Evolutionary conservation across 192 early-diverging fungal genomes (phyloP).

Genomic region (Oehlia diaphana): DNA sequence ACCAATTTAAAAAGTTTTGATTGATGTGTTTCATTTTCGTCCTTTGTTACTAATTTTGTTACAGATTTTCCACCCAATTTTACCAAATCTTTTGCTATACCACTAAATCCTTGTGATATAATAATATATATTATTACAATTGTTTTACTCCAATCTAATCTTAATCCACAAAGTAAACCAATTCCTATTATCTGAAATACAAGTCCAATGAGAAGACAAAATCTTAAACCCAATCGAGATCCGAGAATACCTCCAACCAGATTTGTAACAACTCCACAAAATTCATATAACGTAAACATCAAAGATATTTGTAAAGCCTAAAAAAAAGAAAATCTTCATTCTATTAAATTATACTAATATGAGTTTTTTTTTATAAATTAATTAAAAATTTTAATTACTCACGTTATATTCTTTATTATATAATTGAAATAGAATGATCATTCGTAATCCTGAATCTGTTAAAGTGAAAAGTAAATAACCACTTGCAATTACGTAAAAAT

Average conservation of each 20-base stretch:
- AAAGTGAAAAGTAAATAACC: slow-evolving; percentile 48
- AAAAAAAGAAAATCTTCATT: background rate
- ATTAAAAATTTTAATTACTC: background rate
- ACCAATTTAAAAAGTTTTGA: slow-evolving; percentile 44
- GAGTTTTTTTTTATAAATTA: background rate
- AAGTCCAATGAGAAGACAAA: slow-evolving; percentile 40
- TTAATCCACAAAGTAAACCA: slow-evolving; percentile 35
- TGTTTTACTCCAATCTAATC: slow-evolving; percentile 32
- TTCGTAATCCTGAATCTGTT: slow-evolving; percentile 46
- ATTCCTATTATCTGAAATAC: slow-evolving; percentile 45
- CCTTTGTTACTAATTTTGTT: slow-evolving; percentile 45
- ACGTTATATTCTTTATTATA: slow-evolving; percentile 38
- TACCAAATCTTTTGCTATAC: slow-evolving; percentile 50
- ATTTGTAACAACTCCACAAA: slow-evolving; percentile 45
- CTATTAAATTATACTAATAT: too few species aligned
- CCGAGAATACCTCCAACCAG: slow-evolving; percentile 46
- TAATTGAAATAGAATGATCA: slow-evolving; percentile 47
- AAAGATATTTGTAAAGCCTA: slow-evolving; percentile 40
- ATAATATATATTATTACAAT: slow-evolving; percentile 40
- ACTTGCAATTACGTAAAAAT: slow-evolving; percentile 36
- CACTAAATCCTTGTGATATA: slow-evolving; percentile 42
- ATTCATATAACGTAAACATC: slow-evolving; percentile 51
- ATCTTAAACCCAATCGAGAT: slow-evolving; percentile 39
- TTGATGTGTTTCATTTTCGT: slow-evolving; percentile 8
- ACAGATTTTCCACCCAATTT: slow-evolving; percentile 48